phyloP scores from a whole-genome alignment of 768 basidiomycete species.

The Trametes cingulata region DNA sequence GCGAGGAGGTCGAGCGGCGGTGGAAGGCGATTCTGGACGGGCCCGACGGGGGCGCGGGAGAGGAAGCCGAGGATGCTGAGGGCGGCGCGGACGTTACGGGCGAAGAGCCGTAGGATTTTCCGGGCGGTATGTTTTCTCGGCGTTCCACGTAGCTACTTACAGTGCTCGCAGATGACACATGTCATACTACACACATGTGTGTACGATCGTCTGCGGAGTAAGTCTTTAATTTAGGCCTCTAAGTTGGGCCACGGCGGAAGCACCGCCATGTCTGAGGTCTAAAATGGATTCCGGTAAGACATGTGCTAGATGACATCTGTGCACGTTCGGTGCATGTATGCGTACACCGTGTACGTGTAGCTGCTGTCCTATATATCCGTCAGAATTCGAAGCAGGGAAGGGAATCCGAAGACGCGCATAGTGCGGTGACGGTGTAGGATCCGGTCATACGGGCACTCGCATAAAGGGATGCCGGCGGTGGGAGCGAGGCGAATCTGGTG shows the following conservation, averaged over 20 bases:
- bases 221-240: background rate
- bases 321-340: background rate
- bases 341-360: background rate
- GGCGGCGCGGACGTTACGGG: slow-evolving; percentile 4
- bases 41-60: slow-evolving; percentile 1
- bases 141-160: background rate
- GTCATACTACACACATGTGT: no score
- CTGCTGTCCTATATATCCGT: background rate
- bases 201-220: background rate
- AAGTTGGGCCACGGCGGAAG: background rate
- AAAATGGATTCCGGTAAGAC: background rate
- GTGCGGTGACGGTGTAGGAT: slow-evolving; percentile 13
- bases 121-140: background rate
- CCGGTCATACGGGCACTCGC: slow-evolving; percentile 6
- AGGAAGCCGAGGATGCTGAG: slow-evolving; percentile 4
- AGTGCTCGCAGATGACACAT: background rate
- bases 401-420: background rate
- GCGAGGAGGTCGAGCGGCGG: slow-evolving; percentile 36
- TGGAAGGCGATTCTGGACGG: slow-evolving; percentile 34
- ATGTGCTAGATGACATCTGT: background rate
- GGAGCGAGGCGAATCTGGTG: background rate
- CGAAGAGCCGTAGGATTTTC: background rate
- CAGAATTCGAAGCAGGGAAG: slow-evolving; percentile 9
- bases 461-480: slow-evolving; percentile 17
- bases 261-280: slow-evolving; percentile 15